phyloP scores from a whole-genome alignment of 2,329 filamentous ascomycete species.

The Karstenula rhodostoma region DNA sequence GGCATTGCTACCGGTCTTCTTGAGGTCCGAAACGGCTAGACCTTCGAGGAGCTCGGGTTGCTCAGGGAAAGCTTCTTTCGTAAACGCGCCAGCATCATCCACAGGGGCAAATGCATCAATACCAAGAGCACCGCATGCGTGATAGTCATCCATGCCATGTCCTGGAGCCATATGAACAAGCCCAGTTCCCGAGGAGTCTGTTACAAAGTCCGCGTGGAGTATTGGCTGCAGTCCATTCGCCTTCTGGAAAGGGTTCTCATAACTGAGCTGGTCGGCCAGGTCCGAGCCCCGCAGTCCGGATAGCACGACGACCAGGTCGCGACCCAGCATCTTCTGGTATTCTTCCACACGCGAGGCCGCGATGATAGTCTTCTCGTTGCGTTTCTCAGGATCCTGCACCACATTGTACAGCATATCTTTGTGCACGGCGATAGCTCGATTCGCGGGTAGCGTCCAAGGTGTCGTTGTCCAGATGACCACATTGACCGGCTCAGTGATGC shows the following conservation, averaged over 20 bases:
- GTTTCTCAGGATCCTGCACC: conserved; percentile 55
- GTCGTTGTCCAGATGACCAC: conserved; percentile 99
- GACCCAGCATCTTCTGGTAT: conserved; percentile 43
- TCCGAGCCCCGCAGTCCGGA: conserved; percentile 69
- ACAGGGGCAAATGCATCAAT: conserved; percentile 83
- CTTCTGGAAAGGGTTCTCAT: conserved; percentile 74
- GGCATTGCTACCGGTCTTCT: conserved; percentile 60
- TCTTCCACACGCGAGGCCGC: conserved; percentile 74
- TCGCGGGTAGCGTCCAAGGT: conserved; percentile 95
- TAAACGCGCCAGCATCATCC: conserved; percentile 82
- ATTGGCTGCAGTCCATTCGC: conserved; percentile 70
- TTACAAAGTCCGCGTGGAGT: conserved; percentile 87
- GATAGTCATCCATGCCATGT: conserved; percentile 96
- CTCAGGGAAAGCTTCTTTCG: conserved; percentile 76
- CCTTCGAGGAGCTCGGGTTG: conserved; percentile 73
- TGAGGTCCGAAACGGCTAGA: conserved; percentile 74
- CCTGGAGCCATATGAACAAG: conserved; percentile 95
- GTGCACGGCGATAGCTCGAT: conserved; percentile 86
- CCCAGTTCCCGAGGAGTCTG: conserved; percentile 87
- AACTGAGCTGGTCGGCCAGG: conserved; percentile 69
- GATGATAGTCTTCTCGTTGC: conserved; percentile 70
- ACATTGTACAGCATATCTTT: conserved; percentile 77
- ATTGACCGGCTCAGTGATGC: conserved; percentile 57
- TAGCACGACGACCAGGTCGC: conserved; percentile 58
- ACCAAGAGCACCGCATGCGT: conserved; percentile 74